Evolutionary conservation across 2,329 filamentous ascomycete species (phyloP).

Genomic region (Chaetomium olivaceum): DNA sequence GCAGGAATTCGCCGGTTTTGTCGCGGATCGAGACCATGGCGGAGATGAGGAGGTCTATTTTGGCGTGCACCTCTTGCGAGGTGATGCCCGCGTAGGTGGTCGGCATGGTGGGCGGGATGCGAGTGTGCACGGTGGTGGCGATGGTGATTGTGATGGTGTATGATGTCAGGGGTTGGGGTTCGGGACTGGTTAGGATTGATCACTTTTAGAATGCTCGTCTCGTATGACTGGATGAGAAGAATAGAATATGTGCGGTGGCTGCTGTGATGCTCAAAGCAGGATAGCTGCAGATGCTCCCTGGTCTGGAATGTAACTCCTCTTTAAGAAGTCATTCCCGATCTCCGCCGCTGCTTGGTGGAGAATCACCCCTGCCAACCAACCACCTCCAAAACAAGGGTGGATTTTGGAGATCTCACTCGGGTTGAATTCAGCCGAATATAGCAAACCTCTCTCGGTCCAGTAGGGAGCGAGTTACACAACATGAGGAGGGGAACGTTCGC

Average conservation of each 20-base stretch:
- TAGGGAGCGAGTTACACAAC: neutral
- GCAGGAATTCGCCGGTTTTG: slow-evolving; percentile 70
- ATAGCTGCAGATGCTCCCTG: neutral
- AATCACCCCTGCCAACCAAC: slow-evolving; percentile 5
- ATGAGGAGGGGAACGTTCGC: neutral
- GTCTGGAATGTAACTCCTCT: slow-evolving; percentile 6
- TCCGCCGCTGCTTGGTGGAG: slow-evolving; percentile 16
- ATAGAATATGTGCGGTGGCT: neutral
- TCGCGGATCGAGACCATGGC: slow-evolving; percentile 79
- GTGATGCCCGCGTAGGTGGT: slow-evolving; percentile 48
- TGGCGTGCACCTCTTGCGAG: slow-evolving; percentile 50
- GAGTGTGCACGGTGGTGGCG: neutral
- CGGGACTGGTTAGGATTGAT: neutral
- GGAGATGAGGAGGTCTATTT: slow-evolving; percentile 67
- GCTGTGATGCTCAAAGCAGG: neutral
- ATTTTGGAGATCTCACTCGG: neutral
- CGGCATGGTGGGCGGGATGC: slow-evolving; percentile 40
- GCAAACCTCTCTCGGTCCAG: neutral
- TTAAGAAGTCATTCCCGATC: slow-evolving; percentile 7
- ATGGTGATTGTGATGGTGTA: neutral
- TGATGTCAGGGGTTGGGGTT: neutral
- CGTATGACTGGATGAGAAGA: neutral
- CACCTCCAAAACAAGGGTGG: neutral
- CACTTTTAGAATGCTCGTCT: neutral
- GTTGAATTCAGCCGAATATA: slow-evolving; percentile 8